phyloP scores from a whole-genome alignment of 148 eudicot genomes.

The Simmondsia chinensis region DNA sequence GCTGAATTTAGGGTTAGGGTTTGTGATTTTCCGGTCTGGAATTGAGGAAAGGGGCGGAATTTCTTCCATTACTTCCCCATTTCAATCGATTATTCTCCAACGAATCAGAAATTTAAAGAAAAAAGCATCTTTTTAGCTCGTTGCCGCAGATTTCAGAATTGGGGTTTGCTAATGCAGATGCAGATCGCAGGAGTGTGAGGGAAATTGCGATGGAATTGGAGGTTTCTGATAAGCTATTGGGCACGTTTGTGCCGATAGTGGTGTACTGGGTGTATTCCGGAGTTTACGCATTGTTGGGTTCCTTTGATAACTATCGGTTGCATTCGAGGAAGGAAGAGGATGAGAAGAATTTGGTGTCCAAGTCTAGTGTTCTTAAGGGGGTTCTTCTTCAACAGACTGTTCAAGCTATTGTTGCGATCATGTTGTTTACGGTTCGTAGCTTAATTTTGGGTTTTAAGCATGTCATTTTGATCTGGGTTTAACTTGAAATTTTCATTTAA shows the following conservation, averaged over 20 bases:
- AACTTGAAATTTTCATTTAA: no score
- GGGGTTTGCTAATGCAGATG: no score
- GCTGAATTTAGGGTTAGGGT: no score
- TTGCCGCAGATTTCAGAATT: no score
- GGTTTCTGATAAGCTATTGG: constrained; percentile 71
- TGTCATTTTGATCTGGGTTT: constrained; percentile 4
- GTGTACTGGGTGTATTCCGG: constrained; percentile 89
- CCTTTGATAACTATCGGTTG: constrained; percentile 47
- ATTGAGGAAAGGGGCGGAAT: no score
- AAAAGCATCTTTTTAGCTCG: no score
- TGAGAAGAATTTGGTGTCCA: constrained; percentile 71
- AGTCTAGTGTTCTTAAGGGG: constrained; percentile 54
- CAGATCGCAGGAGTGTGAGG: no score
- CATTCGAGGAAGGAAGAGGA: constrained; percentile 69
- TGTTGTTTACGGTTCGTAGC: constrained; percentile 57
- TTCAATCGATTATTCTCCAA: no score
- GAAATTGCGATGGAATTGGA: constrained; percentile 33
- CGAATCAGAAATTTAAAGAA: no score
- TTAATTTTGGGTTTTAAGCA: constrained; percentile 1
- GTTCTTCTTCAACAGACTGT: constrained; percentile 73
- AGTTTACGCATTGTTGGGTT: constrained; percentile 41
- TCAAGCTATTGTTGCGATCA: constrained; percentile 64
- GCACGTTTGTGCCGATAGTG: constrained; percentile 63
- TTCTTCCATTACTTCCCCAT: no score
- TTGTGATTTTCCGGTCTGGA: no score